Conservation (phyloP, 495 filamentous ascomycete genomes). For the Penicillium egyptiacum region DNA sequence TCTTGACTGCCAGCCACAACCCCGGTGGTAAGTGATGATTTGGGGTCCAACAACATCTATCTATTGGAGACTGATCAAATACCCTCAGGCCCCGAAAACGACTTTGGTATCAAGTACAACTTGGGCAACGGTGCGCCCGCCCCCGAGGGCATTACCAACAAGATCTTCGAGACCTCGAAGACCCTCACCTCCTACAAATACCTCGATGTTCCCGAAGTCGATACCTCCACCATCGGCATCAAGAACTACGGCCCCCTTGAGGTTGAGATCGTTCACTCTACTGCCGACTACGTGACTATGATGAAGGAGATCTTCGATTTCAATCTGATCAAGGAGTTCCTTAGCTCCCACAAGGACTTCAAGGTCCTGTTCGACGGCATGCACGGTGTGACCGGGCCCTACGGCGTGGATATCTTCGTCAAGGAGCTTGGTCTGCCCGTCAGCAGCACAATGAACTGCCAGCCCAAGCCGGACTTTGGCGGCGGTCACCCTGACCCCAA, state of each 20-base stretch:
- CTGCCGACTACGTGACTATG: slow-evolving; percentile 87
- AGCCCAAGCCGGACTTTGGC: slow-evolving; percentile 88
- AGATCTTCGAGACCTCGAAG: slow-evolving; percentile 91
- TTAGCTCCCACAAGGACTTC: slow-evolving; percentile 81
- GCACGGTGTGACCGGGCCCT: slow-evolving; percentile 91
- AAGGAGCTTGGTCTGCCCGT: slow-evolving; percentile 78
- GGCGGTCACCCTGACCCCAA: slow-evolving; percentile 98
- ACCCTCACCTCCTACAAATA: slow-evolving; percentile 88
- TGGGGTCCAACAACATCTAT: not conserved
- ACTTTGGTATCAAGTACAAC: slow-evolving; percentile 99
- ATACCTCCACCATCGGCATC: slow-evolving; percentile 78
- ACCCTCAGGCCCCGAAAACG: slow-evolving; percentile 73
- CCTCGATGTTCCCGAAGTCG: slow-evolving; percentile 79
- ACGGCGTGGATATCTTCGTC: slow-evolving; percentile 92
- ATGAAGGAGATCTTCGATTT: slow-evolving; percentile 99
- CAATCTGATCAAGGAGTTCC: slow-evolving; percentile 88
- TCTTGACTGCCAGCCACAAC: slow-evolving; percentile 97
- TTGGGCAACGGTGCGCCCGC: slow-evolving; percentile 92
- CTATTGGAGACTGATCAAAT: slow-evolving; percentile 1
- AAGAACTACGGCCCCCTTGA: slow-evolving; percentile 82
- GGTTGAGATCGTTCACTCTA: slow-evolving; percentile 92
- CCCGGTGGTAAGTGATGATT: slow-evolving; percentile 73
- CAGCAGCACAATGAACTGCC: slow-evolving; percentile 88
- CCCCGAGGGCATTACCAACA: slow-evolving; percentile 93
- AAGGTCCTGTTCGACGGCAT: slow-evolving; percentile 96